Base-by-base conservation (phyloP, 2,329 filamentous ascomycete species). In the Fusarium hainanense region DNA sequence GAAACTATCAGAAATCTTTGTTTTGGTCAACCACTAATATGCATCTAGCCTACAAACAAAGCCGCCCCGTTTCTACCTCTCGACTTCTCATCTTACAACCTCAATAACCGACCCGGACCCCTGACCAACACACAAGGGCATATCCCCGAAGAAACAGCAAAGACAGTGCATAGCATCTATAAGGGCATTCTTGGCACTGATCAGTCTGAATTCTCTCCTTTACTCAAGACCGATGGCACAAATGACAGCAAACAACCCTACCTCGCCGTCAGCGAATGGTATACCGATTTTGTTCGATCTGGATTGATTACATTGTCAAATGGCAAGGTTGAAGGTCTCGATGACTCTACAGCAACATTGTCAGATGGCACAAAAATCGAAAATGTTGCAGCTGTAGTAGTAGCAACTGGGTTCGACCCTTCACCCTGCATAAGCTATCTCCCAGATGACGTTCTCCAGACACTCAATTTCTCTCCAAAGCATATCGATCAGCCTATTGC, bases 321-420 rank as follows among this genome's bases (percentile, higher is more conserved):
- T 6, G 89, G 89, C 25, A 85, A 83, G 43, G 68, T 81, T 1
- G 72, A 79, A 0, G 77, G 74, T 0, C 55, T 85, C 6, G 70
- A 63, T 0, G 82, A 75, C 18, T 76, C 71, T n/a, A 78, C 77
- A 2, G 83, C 77, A 11, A 82, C 68, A 0, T 63, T 83, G 20
- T 73, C 74, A 0, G 63, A 71, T 10, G 70, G 71, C 3, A 75
- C 71, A 4, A 71, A 75, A 28, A 77, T 93, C 5, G 75, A 85
- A 0, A 81, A 90, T 51, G 79, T 94, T 30, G 87, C 86, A 1
- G 91, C 89, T 0, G 84, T 96, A 13, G 83, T 97, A 3, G 84
- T 93, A 20, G 92, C 92, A 0, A 95, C 92, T 0, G 93, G 93
- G 2, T 97, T 93, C 75, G 87, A 89, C 7, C 85, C 91, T 0